A percentile compares a stretch with the other conserved stretches of the same genome.
These are phyloP conservation scores for Pseudohalonectria lignicola DNA, from an alignment of 2,329 filamentous ascomycete species.

Conservation along the genomic window DNA sequence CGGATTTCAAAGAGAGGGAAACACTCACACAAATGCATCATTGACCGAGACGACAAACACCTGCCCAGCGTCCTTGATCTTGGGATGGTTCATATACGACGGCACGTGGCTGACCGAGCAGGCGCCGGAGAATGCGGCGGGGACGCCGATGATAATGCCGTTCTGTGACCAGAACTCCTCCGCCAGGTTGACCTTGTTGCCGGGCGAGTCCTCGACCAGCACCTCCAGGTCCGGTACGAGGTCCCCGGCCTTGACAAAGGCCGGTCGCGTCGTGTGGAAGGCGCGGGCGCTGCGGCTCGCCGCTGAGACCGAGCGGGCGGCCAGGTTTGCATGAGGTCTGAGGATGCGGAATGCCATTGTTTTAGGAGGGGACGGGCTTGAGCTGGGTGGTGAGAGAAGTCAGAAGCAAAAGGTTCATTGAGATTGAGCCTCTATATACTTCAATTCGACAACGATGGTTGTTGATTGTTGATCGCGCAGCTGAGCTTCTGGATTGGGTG, in stretches of 20 bases:
- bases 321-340: no score
- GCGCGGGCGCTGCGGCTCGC: constrained; percentile 3
- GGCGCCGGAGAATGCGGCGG: constrained; percentile 58
- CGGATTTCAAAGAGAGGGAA: no score
- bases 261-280: constrained; percentile 56
- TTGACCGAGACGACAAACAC: constrained; percentile 91
- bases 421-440: no score
- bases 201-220: constrained; percentile 75
- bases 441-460: no score
- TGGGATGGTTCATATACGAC: constrained; percentile 71
- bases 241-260: constrained; percentile 68
- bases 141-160: constrained; percentile 76
- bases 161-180: constrained; percentile 61
- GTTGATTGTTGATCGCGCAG: no score
- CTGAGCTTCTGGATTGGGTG: no score
- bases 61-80: constrained; percentile 67
- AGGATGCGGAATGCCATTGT: constrained; percentile 2
- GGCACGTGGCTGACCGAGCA: constrained; percentile 64
- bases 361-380: no score
- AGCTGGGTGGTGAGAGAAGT: no score
- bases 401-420: no score
- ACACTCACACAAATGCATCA: constrained; percentile 86
- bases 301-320: no score
- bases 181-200: constrained; percentile 81
- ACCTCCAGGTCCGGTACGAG: constrained; percentile 65